These are phyloP conservation scores for Eucalyptus regnans DNA, from an alignment of 345 rosid genomes.

Conservation along the genomic window DNA sequence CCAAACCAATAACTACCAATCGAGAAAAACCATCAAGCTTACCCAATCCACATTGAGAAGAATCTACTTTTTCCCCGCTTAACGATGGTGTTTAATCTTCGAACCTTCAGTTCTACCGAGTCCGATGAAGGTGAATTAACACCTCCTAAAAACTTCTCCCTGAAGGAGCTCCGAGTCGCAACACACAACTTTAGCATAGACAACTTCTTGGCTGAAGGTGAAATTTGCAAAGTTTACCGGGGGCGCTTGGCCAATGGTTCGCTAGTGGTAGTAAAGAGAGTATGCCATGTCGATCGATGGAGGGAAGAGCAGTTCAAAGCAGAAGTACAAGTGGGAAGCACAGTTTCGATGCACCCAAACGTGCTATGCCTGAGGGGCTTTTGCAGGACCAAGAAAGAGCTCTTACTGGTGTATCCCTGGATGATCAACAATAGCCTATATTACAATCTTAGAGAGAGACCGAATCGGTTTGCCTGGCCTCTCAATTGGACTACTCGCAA, in stretches of 20 bases:
- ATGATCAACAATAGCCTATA: background rate
- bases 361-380: background rate
- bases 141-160: background rate
- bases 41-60: background rate
- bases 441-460: background rate
- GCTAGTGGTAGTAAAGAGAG: background rate
- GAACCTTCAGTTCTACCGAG: background rate
- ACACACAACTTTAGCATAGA: background rate
- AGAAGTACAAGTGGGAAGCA: background rate
- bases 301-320: background rate
- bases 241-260: background rate
- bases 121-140: background rate
- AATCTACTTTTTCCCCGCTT: background rate
- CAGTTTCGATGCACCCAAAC: background rate
- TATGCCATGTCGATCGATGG: background rate
- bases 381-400: background rate
- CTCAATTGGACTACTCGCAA: background rate
- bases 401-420: background rate
- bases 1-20: background rate
- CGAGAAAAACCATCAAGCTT: background rate
- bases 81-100: background rate
- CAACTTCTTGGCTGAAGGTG: background rate
- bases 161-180: background rate
- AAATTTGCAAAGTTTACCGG: background rate
- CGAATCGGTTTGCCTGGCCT: background rate